These are phyloP conservation scores for Neopestalotiopsis clavispora DNA, from an alignment of 2,329 filamentous ascomycete genomes.

Conservation along the genomic window DNA sequence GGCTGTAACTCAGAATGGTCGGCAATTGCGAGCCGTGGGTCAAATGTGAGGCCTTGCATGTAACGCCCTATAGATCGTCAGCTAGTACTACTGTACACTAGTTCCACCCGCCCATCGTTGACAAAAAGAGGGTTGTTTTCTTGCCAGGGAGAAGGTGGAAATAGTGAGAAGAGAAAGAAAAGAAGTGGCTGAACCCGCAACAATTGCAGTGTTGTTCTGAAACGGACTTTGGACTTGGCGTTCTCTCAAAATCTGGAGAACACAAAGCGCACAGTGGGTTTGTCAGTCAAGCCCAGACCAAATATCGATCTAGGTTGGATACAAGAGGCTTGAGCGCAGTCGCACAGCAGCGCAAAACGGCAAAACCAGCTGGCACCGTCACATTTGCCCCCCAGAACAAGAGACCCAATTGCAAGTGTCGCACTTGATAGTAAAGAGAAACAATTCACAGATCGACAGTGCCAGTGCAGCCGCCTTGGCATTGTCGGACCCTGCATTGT, in stretches of 20 bases:
- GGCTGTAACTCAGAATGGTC: not conserved
- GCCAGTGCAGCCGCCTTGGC: not conserved
- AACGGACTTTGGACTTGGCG: conserved; percentile 1
- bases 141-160: conserved; percentile 22
- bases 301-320: not conserved
- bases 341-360: not conserved
- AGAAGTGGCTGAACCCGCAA: conserved; percentile 12
- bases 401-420: not conserved
- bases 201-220: not conserved
- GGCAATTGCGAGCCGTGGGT: not conserved
- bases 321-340: not conserved
- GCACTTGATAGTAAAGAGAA: not conserved
- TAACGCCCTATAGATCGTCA: not conserved
- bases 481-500: not conserved
- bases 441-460: not conserved
- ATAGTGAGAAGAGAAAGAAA: conserved; percentile 26
- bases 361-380: too few relatives aligned
- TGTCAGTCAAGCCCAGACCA: not conserved
- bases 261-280: not conserved
- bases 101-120: conserved; percentile 4
- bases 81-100: not conserved
- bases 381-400: not conserved
- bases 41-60: not conserved
- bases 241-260: conserved; percentile 6
- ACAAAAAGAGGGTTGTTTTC: conserved; percentile 29